Base-by-base conservation (phyloP, 2,329 filamentous ascomycete species). In the Metarhizium rileyi region DNA sequence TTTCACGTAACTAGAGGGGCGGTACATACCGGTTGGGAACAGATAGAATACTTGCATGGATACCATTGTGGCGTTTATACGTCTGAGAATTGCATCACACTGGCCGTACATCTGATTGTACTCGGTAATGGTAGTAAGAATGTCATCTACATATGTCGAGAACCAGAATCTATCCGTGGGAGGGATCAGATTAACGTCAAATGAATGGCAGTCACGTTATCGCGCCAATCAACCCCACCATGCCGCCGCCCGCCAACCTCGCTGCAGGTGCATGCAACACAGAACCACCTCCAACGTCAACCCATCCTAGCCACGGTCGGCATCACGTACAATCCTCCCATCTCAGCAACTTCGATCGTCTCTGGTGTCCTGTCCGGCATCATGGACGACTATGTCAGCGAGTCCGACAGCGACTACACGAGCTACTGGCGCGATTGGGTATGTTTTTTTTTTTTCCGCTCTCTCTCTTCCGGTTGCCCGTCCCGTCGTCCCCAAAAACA, bases 341-440 rank as follows among this genome's bases (percentile, higher is more conserved):
- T 41, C 20, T 6, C 7, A 38, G 30, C n/a, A 7, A 20, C 10
- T 23, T 45, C 25, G 9, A 27, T 6, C 25, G n/a, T 22, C 16
- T 20, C 3, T 22, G 36, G 8, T 35, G 12, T 3, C 5, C 52
- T 45, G 51, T 50, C 56, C 50, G 55, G 48, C 54, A 73, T 66
- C 61, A 97, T 97, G 93, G 93, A 97, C 67, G 91, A 97, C 71
- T 97, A 93, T 70, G 90, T 89, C 58, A 96, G 90, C 65, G 93
- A 98, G 70, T 95, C 90, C 12, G 93, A 98, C 66, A 96, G 90
- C 70, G 93, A 98, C 73, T 98, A 97, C 68, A 96, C 93, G 45
- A 97, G 90, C 71, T 98, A 97, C 70, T 98, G 93, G 93, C 79
- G 91, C 68, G 93, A 98, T 72, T 98, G 93, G 93, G 93, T 97